Evolutionary conservation across 805 yeast genomes (phyloP), one percentile per base, ranked within the genome.

Genomic region (Clavispora phyllophila): DNA sequence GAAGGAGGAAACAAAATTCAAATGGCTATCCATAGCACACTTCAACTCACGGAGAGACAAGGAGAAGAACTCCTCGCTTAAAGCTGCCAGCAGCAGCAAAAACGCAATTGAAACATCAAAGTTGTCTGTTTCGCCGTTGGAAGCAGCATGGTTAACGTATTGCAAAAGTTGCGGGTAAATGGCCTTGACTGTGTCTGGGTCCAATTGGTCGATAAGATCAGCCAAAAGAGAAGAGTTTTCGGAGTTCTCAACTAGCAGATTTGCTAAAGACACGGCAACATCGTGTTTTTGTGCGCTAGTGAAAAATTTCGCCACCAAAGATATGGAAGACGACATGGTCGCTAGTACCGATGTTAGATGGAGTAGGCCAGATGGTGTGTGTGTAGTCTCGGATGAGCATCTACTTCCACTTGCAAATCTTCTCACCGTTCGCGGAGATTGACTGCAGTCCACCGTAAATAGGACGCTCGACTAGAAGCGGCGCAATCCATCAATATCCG

Each of bases 191-290:
- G 34, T 17, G 14, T 26, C 27, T 7, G 32, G 20, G 26, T 40
- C 42, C 32, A 50, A 28, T 7, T 44, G 45, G 15, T 46, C 37
- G 18, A 51, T 38, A 20, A 51, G 46, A 38, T 45, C 45, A 9
- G 40, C 41, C 36, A 51, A 42, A 4, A 51, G 37, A n/a, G 25
- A 4, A n/a, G 40, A 5, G 28, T 26, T 28, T 20, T 37, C 40
- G 3, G 43, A 41, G 17, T 23, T 28, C 4, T 32, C 33, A 7
- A n/a, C 18, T 26, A 48, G 36, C n/a, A 33, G 40, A 6, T 39
- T 39, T 10, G 42, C 39, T 9, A 46, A 36, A 8, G 36, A 26
- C 3, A 37, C 20, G 9, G 50, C 51, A 23, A 47, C 36, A 1
- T 31, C 39, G 10, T 15, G 34, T 22, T 39, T 45, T 23, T 49